These are phyloP conservation scores for Gracilaria gracilis DNA, from an alignment of 23 red algal genomes.

Conservation along the genomic window DNA sequence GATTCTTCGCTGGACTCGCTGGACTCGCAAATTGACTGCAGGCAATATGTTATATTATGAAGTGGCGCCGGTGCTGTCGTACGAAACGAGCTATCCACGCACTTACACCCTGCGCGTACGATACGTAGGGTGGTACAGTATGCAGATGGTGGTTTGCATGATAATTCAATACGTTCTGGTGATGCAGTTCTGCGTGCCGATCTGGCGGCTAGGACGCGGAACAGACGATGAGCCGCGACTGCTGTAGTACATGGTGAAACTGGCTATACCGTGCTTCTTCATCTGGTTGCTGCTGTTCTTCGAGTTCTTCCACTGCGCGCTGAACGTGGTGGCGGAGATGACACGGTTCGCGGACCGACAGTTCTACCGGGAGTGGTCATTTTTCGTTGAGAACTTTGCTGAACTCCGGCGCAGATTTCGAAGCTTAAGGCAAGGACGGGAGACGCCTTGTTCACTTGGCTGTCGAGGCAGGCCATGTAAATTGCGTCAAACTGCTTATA, in stretches of 20 bases:
- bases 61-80: conserved; percentile 85
- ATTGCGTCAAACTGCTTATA: conserved; percentile 39
- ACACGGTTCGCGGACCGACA: conserved; percentile 88
- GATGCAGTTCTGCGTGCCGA: conserved; percentile 87
- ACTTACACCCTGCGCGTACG: conserved; percentile 55
- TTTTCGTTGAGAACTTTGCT: conserved; percentile 15
- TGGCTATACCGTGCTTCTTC: conserved; percentile 88
- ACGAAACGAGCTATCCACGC: conserved; percentile 90
- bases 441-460: conserved; percentile 45
- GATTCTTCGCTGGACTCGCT: conserved; percentile 26
- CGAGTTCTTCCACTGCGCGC: conserved; percentile 90
- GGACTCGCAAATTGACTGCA: conserved; percentile 76
- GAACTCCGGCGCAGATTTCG: conserved; percentile 42
- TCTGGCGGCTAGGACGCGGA: conserved; percentile 36
- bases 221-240: conserved; percentile 47
- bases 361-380: conserved; percentile 95
- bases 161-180: conserved; percentile 70
- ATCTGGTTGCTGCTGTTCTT: conserved; percentile 90
- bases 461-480: conserved; percentile 43
- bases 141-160: conserved; percentile 62
- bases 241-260: conserved; percentile 78
- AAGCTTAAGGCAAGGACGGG: conserved; percentile 36
- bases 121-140: conserved; percentile 67
- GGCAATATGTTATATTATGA: conserved; percentile 79
- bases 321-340: conserved; percentile 86